Evolutionary conservation across 2,329 filamentous ascomycete genomes (phyloP).

Genomic region (Rhytidhysteron rufulum): DNA sequence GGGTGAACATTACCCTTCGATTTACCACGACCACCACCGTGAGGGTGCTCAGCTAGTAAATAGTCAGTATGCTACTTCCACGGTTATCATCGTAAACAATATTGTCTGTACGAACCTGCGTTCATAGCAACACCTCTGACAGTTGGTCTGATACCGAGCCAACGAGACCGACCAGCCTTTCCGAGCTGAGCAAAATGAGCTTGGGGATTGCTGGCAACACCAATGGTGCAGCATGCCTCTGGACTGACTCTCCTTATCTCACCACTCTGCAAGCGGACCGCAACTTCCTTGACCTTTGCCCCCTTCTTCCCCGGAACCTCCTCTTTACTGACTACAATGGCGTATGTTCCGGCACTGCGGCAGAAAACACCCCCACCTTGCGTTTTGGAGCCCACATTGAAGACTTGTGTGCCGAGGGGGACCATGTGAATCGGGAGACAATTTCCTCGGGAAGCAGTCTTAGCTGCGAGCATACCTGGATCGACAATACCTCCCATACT

Average conservation of each 20-base stretch:
- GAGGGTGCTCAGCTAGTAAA: conserved; percentile 77
- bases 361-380: conserved; percentile 83
- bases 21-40: conserved; percentile 98
- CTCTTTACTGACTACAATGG: conserved; percentile 83
- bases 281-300: conserved; percentile 73
- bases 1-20: conserved; percentile 97
- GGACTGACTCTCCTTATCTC: conserved; percentile 86
- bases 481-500: conserved; percentile 92
- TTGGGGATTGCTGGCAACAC: conserved; percentile 88
- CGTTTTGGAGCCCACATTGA: conserved; percentile 75
- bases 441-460: conserved; percentile 91
- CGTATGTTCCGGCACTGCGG: conserved; percentile 89
- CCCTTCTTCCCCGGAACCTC: conserved; percentile 57
- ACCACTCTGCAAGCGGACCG: conserved; percentile 83
- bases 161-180: conserved; percentile 89
- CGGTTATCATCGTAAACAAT: conserved; percentile 5
- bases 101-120: conserved; percentile 58
- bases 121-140: conserved; percentile 99
- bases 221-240: conserved; percentile 91
- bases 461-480: conserved; percentile 91
- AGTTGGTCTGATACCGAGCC: conserved; percentile 90
- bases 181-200: conserved; percentile 87
- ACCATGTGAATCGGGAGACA: conserved; percentile 95
- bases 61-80: conserved; percentile 10
- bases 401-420: conserved; percentile 87